These are phyloP conservation scores for Talaromyces rugulosus DNA, from an alignment of 2,329 filamentous ascomycete species.

Conservation along the genomic window DNA sequence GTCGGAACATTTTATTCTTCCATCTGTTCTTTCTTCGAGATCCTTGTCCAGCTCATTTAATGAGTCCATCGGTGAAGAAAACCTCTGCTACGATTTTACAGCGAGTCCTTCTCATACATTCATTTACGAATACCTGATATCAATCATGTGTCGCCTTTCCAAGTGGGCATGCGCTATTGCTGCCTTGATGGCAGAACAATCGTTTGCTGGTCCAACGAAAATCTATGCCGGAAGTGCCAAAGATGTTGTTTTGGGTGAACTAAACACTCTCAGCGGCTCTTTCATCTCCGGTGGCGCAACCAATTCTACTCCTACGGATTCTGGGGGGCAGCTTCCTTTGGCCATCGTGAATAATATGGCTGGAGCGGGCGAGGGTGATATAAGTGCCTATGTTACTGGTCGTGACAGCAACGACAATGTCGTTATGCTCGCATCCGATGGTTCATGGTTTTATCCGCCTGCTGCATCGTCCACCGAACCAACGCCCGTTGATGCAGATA, in stretches of 20 bases:
- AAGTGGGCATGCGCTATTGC: conserved; percentile 3
- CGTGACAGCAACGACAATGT: conserved; percentile 37
- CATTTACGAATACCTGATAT: neutral
- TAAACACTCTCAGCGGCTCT: conserved; percentile 8
- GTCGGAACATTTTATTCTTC: neutral
- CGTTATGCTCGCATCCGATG: conserved; percentile 42
- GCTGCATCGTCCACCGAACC: conserved; percentile 34
- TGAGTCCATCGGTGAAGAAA: neutral
- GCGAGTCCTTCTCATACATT: neutral
- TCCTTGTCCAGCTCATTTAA: neutral
- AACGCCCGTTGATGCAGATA: conserved; percentile 32
- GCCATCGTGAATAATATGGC: conserved; percentile 43
- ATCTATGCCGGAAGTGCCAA: conserved; percentile 5
- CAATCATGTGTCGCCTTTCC: conserved; percentile 4
- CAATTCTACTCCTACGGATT: neutral
- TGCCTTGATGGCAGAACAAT: conserved; percentile 7
- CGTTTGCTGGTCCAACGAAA: conserved; percentile 5
- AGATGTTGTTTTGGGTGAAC: neutral
- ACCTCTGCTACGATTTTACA: too few relatives aligned
- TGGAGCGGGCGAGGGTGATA: conserved; percentile 19
- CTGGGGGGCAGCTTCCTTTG: conserved; percentile 4
- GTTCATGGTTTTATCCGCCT: conserved; percentile 41
- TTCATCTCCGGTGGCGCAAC: neutral
- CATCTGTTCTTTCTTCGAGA: neutral
- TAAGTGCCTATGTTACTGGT: conserved; percentile 41